Evolutionary conservation across 306 rosid genomes (phyloP).

Genomic region (Prunus kanzakura): DNA sequence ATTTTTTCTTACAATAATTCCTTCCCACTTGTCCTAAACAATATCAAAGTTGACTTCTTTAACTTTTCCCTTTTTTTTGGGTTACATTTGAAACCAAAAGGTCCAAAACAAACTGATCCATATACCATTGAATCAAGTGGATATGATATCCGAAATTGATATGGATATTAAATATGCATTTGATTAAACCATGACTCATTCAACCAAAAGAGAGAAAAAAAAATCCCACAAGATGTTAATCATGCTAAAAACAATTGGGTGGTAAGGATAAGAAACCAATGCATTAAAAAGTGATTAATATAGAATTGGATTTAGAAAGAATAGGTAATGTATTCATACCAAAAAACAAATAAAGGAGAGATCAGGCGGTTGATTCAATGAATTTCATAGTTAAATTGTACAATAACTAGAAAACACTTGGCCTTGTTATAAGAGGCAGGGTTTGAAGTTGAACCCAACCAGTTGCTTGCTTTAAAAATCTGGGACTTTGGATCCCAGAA

Average conservation of each 20-base stretch:
- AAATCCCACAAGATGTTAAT: background rate
- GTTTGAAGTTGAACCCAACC: background rate
- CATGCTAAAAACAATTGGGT: background rate
- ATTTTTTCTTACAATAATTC: background rate
- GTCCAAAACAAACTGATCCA: background rate
- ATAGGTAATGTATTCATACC: background rate
- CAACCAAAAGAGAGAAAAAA: too few species aligned
- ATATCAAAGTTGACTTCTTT: slow-evolving; percentile 3
- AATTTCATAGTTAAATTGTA: slow-evolving; percentile 5
- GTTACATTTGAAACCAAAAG: background rate
- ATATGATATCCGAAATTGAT: too few species aligned
- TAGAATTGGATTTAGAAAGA: background rate
- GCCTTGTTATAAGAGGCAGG: background rate
- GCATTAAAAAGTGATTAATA: background rate
- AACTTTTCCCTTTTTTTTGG: too few species aligned
- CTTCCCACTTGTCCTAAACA: slow-evolving; percentile 1
- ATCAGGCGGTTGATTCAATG: background rate
- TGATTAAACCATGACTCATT: too few species aligned
- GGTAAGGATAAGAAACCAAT: background rate
- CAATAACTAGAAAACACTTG: background rate
- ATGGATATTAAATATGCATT: too few species aligned
- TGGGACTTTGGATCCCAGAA: background rate
- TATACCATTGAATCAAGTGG: too few species aligned
- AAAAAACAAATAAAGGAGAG: background rate
- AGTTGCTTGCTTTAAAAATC: background rate